A percentile compares a stretch with the other conserved stretches of the same genome.
Evolutionary conservation across 23 red algal genomes (phyloP).

Genomic region (Chondrus crispus): DNA sequence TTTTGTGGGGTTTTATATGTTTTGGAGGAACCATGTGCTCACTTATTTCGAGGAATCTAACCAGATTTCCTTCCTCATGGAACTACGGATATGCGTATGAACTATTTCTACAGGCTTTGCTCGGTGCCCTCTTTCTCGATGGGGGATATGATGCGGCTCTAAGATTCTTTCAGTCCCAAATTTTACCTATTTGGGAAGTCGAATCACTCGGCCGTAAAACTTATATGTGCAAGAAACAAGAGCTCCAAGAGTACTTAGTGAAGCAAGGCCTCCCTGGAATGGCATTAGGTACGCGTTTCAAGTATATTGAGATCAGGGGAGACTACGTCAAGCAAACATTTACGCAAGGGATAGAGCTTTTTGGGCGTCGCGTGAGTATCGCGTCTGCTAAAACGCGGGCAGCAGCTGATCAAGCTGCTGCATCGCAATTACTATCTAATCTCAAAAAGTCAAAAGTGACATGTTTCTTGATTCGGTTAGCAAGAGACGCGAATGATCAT

Average conservation of each 20-base stretch:
- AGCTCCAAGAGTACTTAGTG: slow-evolving; percentile 37
- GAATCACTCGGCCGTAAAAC: not conserved
- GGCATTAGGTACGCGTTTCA: slow-evolving; percentile 5
- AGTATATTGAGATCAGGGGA: not conserved
- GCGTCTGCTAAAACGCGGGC: not conserved
- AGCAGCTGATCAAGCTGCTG: slow-evolving; percentile 46
- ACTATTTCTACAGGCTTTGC: slow-evolving; percentile 23
- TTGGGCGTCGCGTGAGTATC: slow-evolving; percentile 8
- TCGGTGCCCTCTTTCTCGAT: slow-evolving; percentile 42
- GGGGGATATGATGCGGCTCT: slow-evolving; percentile 28
- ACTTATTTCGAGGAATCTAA: too few species aligned
- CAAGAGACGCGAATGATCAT: slow-evolving; percentile 18
- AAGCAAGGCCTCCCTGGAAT: not conserved
- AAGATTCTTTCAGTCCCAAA: slow-evolving; percentile 13
- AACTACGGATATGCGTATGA: too few species aligned
- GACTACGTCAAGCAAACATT: not conserved
- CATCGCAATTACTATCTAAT: not conserved
- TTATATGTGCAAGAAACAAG: not conserved
- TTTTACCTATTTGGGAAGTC: slow-evolving; percentile 8
- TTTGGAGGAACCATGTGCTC: too few species aligned
- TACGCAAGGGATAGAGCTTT: slow-evolving; percentile 31
- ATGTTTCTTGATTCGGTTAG: slow-evolving; percentile 35
- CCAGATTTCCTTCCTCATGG: too few species aligned
- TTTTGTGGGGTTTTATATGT: too few species aligned
- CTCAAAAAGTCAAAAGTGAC: not conserved